Conservation (phyloP, 31 red algal genomes). For the Asparagopsis taxiformis region DNA sequence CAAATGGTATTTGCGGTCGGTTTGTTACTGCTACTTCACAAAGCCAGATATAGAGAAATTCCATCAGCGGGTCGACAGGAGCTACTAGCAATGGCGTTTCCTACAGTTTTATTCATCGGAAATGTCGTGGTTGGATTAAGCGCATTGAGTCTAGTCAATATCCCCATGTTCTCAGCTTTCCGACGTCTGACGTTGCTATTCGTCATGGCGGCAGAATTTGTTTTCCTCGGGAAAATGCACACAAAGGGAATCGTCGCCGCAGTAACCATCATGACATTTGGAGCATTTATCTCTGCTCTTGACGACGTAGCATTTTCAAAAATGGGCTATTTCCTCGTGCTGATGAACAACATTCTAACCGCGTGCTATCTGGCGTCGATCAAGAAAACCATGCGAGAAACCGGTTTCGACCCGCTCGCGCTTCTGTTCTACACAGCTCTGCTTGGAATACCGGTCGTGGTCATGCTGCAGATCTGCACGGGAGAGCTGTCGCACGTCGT, state of each 20-base stretch:
- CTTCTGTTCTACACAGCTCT: constrained; percentile 87
- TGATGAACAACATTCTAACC: constrained; percentile 93
- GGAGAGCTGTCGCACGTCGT: constrained; percentile 63
- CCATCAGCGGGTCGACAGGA: constrained; percentile 31
- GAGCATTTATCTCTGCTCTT: constrained; percentile 84
- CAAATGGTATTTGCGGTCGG: constrained; percentile 69
- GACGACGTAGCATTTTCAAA: constrained; percentile 85
- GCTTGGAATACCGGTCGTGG: constrained; percentile 74
- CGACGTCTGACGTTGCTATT: constrained; percentile 89
- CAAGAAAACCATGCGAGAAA: constrained; percentile 74
- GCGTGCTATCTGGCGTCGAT: constrained; percentile 87
- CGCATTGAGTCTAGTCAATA: constrained; percentile 88
- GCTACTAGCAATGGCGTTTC: constrained; percentile 40
- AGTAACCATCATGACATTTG: constrained; percentile 85
- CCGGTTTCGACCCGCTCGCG: constrained; percentile 65
- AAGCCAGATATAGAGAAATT: constrained; percentile 27
- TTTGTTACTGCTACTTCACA: constrained; percentile 50
- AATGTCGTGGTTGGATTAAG: constrained; percentile 90
- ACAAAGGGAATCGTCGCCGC: constrained; percentile 43
- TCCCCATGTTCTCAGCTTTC: constrained; percentile 99
- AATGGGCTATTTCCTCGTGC: constrained; percentile 88
- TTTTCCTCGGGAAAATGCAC: constrained; percentile 77
- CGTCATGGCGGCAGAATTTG: constrained; percentile 88
- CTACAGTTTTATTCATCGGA: constrained; percentile 69
- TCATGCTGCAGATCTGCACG: constrained; percentile 44